Conservation (phyloP, 768 basidiomycete genomes). For the Daedalea quercina region DNA sequence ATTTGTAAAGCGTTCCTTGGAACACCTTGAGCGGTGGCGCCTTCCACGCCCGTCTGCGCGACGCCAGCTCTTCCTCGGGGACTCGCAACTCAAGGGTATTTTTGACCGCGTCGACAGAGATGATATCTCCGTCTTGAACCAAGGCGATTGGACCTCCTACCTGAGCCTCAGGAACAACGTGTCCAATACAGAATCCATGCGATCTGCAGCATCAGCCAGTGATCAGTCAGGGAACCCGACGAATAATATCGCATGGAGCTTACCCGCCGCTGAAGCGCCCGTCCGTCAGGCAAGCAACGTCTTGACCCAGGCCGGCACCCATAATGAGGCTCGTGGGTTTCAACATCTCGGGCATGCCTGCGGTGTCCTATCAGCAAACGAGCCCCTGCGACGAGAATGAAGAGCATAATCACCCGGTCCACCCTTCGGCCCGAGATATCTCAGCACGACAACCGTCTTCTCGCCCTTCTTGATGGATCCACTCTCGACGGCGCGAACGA, state of each 20-base stretch:
- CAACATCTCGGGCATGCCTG: slow-evolving; percentile 99
- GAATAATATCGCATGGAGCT: slow-evolving; percentile 27
- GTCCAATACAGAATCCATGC: slow-evolving; percentile 95
- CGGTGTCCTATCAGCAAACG: slow-evolving; percentile 5
- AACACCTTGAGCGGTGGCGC: slow-evolving; percentile 81
- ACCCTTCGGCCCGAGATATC: slow-evolving; percentile 95
- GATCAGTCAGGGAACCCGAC: slow-evolving; percentile 6
- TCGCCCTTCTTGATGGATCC: slow-evolving; percentile 90
- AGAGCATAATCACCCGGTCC: slow-evolving; percentile 61
- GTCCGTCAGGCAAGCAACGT: slow-evolving; percentile 96
- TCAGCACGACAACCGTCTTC: slow-evolving; percentile 92
- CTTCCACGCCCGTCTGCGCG: slow-evolving; percentile 66
- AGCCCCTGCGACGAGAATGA: slow-evolving; percentile 2
- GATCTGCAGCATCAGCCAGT: slow-evolving; percentile 52
- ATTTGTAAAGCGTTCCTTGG: slow-evolving; percentile 85
- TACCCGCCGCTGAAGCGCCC: slow-evolving; percentile 98
- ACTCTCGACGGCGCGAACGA: slow-evolving; percentile 81
- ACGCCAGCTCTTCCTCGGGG: slow-evolving; percentile 70
- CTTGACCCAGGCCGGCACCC: slow-evolving; percentile 94
- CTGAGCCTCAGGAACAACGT: slow-evolving; percentile 95
- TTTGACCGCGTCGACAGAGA: slow-evolving; percentile 82
- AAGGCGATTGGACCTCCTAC: slow-evolving; percentile 91
- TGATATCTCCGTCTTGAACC: slow-evolving; percentile 80
- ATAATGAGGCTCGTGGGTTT: slow-evolving; percentile 98
- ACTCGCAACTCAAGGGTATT: slow-evolving; percentile 80